Base-by-base conservation (phyloP, 257 asterid genomes). In the Voacanga thouarsii region DNA sequence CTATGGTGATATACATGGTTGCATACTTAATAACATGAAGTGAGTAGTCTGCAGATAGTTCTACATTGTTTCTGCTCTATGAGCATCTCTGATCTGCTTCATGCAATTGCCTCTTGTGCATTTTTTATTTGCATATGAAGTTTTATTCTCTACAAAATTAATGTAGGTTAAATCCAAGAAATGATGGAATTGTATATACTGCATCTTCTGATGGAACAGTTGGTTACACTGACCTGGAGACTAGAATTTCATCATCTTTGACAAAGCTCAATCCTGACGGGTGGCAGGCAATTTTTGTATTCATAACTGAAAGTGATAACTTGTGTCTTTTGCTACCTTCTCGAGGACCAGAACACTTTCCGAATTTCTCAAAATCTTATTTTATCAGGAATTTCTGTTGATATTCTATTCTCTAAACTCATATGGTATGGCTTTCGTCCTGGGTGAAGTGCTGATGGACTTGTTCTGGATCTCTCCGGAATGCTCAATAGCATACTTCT, bases 131-230 rank as follows among this genome's bases (percentile, higher is more conserved):
- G 44, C 43, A 51, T 28, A 11, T 33, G 60, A 16, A 2, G 75
- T 51, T 39, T 59, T 72, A 37, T 70, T 14, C 30, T 9, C 37
- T 56, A 71, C 84, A 79, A 72, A 78, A 57, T n/a, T 59, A 57
- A 44, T 81, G 47, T 85, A 95, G 99, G 92, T 88, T 93, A 81
- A 88, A 82, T 79, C 93, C 96, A 21, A 72, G 81, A 68, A 91
- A 93, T 84, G 94, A 93, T 78, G 99, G 88, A 83, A 91, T 96
- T n/a, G 76, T 95, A 75, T 95, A 95, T 81, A 89, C 93, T 74
- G 91, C 93, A 82, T 93, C 98, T 80, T 95, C 99, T 64, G 99
- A 95, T 86, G 99, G 99, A 80, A 93, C 98, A 18, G 80, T 91
- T 75, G 88, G 97, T 90, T 84, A 92, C 83, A 93, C 96, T 12